These are phyloP conservation scores for Chaetomium sp. DNA, from an alignment of 2,329 filamentous ascomycete genomes.

Conservation along the genomic window DNA sequence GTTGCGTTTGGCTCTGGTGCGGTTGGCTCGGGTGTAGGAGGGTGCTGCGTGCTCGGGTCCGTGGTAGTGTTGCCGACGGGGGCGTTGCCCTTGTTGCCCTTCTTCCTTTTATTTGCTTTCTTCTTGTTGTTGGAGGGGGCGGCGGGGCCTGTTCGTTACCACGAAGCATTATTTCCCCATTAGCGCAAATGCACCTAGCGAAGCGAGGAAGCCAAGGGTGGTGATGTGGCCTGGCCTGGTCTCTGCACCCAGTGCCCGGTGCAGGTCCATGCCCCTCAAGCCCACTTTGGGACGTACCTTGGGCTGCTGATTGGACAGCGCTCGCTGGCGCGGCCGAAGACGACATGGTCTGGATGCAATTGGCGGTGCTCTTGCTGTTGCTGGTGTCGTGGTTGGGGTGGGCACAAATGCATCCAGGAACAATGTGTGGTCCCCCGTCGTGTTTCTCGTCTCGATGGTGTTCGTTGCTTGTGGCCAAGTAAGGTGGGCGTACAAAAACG, in stretches of 20 bases:
- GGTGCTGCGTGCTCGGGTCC: conserved; percentile 13
- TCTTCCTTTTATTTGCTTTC: conserved; percentile 63
- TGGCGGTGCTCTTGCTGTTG: conserved; percentile 18
- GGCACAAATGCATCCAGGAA: conserved; percentile 17
- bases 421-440: not conserved
- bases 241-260: not conserved
- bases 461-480: conserved; percentile 18
- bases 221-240: conserved; percentile 24
- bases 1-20: conserved; percentile 21
- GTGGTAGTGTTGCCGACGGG: conserved; percentile 53
- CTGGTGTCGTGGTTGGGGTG: conserved; percentile 19
- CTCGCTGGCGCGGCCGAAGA: conserved; percentile 38
- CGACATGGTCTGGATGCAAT: conserved; percentile 43
- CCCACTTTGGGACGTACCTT: conserved; percentile 36
- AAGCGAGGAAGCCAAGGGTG: conserved; percentile 25
- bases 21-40: conserved; percentile 23
- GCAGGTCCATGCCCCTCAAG: conserved; percentile 19
- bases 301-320: conserved; percentile 36
- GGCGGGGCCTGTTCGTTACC: conserved; percentile 28
- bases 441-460: conserved; percentile 3
- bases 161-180: conserved; percentile 30
- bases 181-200: conserved; percentile 33
- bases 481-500: conserved; percentile 6
- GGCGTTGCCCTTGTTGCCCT: conserved; percentile 53
- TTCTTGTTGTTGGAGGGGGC: conserved; percentile 50